phyloP scores from a whole-genome alignment of 306 rosid genomes.

The Fagus sylvatica region DNA sequence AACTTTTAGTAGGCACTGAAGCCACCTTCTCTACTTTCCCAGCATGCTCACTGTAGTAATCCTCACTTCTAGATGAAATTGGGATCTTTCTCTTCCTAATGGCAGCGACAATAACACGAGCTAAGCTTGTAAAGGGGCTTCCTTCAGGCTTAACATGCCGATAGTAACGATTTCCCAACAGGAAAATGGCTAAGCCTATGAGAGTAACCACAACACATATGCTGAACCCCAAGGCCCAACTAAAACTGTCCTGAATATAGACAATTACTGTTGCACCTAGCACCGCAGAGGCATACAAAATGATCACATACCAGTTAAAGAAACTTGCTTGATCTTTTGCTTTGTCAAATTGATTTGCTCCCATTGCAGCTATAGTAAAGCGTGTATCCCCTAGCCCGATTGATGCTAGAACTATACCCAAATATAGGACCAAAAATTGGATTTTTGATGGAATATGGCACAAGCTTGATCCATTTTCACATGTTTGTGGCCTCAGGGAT shows the following conservation, averaged over 20 bases:
- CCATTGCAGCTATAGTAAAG: slow-evolving; percentile 23
- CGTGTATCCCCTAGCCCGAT: slow-evolving; percentile 21
- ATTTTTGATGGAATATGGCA: slow-evolving; percentile 7
- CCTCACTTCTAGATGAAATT: slow-evolving; percentile 15
- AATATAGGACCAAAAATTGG: slow-evolving; percentile 16
- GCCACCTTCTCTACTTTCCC: neutral
- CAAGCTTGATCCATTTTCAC: slow-evolving; percentile 4
- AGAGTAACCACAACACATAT: neutral
- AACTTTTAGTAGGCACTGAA: slow-evolving; percentile 15
- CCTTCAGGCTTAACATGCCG: slow-evolving; percentile 9
- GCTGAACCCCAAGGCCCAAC: slow-evolving; percentile 18
- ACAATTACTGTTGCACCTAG: slow-evolving; percentile 11
- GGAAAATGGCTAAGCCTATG: slow-evolving; percentile 19
- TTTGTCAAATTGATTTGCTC: slow-evolving; percentile 27
- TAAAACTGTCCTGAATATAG: slow-evolving; percentile 20
- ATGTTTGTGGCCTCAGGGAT: slow-evolving; percentile 20
- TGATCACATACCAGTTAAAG: slow-evolving; percentile 32
- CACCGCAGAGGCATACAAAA: neutral
- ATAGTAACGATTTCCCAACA: slow-evolving; percentile 15
- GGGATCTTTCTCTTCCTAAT: slow-evolving; percentile 14
- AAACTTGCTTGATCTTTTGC: slow-evolving; percentile 11
- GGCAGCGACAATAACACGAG: slow-evolving; percentile 10
- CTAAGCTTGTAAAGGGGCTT: slow-evolving; percentile 16
- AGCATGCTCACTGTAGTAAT: slow-evolving; percentile 5
- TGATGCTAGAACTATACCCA: slow-evolving; percentile 1